Evolutionary conservation across 768 basidiomycete genomes (phyloP).

Genomic region (Mrakia frigida): DNA sequence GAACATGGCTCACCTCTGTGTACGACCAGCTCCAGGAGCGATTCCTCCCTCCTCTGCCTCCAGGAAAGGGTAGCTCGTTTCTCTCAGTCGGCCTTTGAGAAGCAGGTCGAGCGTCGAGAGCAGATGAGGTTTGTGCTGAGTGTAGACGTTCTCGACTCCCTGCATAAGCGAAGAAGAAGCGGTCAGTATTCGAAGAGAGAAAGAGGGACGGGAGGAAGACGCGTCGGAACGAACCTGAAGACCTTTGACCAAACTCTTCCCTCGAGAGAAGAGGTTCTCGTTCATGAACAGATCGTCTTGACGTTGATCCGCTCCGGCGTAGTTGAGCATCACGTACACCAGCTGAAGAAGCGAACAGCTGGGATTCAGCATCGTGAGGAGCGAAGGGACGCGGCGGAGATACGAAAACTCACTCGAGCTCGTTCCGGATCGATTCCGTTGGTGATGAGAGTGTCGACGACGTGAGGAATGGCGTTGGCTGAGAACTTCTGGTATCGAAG

Average conservation of each 20-base stretch:
- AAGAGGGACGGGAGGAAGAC: not conserved
- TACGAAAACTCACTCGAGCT: conserved; percentile 34
- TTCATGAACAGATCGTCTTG: conserved; percentile 97
- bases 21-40: conserved; percentile 48
- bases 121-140: conserved; percentile 90
- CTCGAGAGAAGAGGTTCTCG: conserved; percentile 87
- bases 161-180: conserved; percentile 39
- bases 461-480: conserved; percentile 65
- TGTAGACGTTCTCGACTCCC: conserved; percentile 99
- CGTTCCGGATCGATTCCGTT: conserved; percentile 53
- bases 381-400: not conserved
- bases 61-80: conserved; percentile 84
- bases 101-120: conserved; percentile 86
- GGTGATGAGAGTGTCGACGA: conserved; percentile 46
- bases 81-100: conserved; percentile 76
- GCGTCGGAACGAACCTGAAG: conserved; percentile 60
- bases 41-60: conserved; percentile 50
- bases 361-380: not conserved
- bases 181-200: not conserved
- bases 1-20: conserved; percentile 49
- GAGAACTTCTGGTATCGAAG: conserved; percentile 89
- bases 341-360: conserved; percentile 51
- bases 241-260: conserved; percentile 89
- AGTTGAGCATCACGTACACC: conserved; percentile 85
- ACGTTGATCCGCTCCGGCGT: conserved; percentile 89